Conservation (phyloP, 2,329 filamentous ascomycete species). For the Magnaporthales sp. region DNA sequence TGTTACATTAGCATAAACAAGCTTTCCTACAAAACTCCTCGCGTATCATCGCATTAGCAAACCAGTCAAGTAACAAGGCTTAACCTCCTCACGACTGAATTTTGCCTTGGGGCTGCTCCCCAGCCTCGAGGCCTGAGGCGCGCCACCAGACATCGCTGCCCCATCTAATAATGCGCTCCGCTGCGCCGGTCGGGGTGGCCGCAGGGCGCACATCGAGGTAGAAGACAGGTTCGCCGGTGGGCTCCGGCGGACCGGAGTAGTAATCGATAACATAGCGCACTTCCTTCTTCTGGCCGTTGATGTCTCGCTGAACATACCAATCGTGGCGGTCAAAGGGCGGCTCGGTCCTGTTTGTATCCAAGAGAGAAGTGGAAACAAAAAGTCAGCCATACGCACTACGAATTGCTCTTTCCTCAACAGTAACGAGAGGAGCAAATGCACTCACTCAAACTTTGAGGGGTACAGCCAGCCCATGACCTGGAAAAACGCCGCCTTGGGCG, state of each 20-base stretch:
- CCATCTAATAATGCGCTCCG: slow-evolving; percentile 80
- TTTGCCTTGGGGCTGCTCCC: slow-evolving; percentile 24
- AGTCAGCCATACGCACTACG: background rate
- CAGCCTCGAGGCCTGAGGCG: slow-evolving; percentile 64
- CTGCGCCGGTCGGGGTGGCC: slow-evolving; percentile 68
- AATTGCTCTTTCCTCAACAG: background rate
- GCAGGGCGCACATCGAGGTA: slow-evolving; percentile 91
- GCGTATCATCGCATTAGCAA: background rate
- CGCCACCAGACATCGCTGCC: slow-evolving; percentile 91
- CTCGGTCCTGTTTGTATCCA: slow-evolving; percentile 45
- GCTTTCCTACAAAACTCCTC: background rate
- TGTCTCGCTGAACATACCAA: slow-evolving; percentile 79
- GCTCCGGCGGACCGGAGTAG: slow-evolving; percentile 75
- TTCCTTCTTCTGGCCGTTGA: slow-evolving; percentile 61
- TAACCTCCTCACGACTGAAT: background rate
- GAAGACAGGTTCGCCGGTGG: slow-evolving; percentile 86
- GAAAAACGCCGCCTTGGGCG: slow-evolving; percentile 81
- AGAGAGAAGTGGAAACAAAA: background rate
- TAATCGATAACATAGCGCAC: slow-evolving; percentile 96
- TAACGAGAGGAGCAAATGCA: slow-evolving; percentile 10
- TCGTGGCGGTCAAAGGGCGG: slow-evolving; percentile 95
- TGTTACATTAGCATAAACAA: background rate
- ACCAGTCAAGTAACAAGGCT: background rate
- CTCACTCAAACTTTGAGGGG: slow-evolving; percentile 69
- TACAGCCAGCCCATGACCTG: slow-evolving; percentile 72